These are phyloP conservation scores for Suaeda aralocaspica DNA, from an alignment of 148 eudicot genomes.

Conservation along the genomic window DNA sequence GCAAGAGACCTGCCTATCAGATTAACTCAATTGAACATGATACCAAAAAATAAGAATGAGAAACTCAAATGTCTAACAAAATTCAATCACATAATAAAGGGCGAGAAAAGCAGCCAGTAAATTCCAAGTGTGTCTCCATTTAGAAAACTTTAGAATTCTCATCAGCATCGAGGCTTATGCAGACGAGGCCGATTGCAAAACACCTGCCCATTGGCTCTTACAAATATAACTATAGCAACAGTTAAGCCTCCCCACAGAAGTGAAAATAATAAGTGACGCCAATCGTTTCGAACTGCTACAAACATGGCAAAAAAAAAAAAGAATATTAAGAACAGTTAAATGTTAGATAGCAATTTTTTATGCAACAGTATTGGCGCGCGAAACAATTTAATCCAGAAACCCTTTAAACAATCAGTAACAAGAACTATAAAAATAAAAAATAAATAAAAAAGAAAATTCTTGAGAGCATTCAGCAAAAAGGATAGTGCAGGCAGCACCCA, in stretches of 20 bases:
- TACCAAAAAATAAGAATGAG: slow-evolving; percentile 9
- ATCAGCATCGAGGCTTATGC: slow-evolving; percentile 52
- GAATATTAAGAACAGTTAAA: background rate
- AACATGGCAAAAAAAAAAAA: slow-evolving; percentile 4
- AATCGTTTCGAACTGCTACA: slow-evolving; percentile 44
- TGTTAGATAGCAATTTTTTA: background rate
- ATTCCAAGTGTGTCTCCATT: background rate
- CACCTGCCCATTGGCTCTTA: slow-evolving; percentile 69
- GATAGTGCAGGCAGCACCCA: background rate
- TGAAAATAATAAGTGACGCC: slow-evolving; percentile 53
- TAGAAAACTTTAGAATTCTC: background rate
- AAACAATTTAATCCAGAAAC: too few species aligned
- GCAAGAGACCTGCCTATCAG: background rate
- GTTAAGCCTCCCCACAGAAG: slow-evolving; percentile 70
- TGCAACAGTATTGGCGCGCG: background rate
- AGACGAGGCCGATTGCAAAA: slow-evolving; percentile 90
- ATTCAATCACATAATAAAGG: background rate
- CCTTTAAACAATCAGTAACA: background rate
- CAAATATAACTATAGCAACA: slow-evolving; percentile 48
- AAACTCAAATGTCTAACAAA: slow-evolving; percentile 3
- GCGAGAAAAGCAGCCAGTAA: background rate
- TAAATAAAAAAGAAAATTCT: background rate
- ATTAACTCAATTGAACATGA: background rate
- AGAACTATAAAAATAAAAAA: too few species aligned
- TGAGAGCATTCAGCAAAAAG: background rate